A percentile compares a stretch with the other conserved stretches of the same genome.
phyloP scores from a whole-genome alignment of 2,329 filamentous ascomycete genomes.

The Ramularia collo-cygni region DNA sequence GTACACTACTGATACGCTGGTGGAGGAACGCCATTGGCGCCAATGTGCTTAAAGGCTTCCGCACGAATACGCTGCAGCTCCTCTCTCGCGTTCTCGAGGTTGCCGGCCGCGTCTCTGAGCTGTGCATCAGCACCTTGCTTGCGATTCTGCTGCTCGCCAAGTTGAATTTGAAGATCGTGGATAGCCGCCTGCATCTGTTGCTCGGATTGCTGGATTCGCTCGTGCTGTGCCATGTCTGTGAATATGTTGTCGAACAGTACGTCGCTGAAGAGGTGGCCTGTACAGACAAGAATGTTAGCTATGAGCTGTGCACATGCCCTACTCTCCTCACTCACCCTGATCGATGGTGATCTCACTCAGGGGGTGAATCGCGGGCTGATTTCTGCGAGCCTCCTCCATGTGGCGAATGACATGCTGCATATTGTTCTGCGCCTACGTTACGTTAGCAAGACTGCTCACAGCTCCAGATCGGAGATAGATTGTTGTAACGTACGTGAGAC shows the following conservation, averaged over 20 bases:
- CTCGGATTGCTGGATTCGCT: slow-evolving; percentile 21
- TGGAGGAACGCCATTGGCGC: slow-evolving; percentile 1
- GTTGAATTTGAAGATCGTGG: slow-evolving; percentile 17
- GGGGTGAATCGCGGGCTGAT: slow-evolving; percentile 19
- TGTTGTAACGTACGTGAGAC: slow-evolving; percentile 21
- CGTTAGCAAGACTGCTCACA: too few species aligned
- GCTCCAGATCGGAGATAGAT: too few species aligned
- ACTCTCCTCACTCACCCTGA: too few species aligned
- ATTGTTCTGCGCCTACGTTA: slow-evolving; percentile 40
- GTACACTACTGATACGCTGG: background rate
- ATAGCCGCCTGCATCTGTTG: slow-evolving; percentile 18
- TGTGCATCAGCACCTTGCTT: slow-evolving; percentile 11
- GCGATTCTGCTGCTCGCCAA: slow-evolving; percentile 16
- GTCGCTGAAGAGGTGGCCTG: slow-evolving; percentile 23
- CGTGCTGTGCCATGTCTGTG: slow-evolving; percentile 25
- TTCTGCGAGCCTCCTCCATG: slow-evolving; percentile 19
- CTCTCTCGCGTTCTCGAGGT: slow-evolving; percentile 19
- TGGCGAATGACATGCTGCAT: slow-evolving; percentile 16
- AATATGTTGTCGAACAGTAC: slow-evolving; percentile 29
- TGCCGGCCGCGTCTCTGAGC: slow-evolving; percentile 12
- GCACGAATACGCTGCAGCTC: slow-evolving; percentile 27
- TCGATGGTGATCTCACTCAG: slow-evolving; percentile 22
- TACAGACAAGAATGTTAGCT: too few species aligned
- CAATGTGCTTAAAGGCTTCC: slow-evolving; percentile 25
- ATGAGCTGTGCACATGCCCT: too few species aligned